phyloP scores from a whole-genome alignment of 352 stramenopile species.

The Globisporangium iwayamae region DNA sequence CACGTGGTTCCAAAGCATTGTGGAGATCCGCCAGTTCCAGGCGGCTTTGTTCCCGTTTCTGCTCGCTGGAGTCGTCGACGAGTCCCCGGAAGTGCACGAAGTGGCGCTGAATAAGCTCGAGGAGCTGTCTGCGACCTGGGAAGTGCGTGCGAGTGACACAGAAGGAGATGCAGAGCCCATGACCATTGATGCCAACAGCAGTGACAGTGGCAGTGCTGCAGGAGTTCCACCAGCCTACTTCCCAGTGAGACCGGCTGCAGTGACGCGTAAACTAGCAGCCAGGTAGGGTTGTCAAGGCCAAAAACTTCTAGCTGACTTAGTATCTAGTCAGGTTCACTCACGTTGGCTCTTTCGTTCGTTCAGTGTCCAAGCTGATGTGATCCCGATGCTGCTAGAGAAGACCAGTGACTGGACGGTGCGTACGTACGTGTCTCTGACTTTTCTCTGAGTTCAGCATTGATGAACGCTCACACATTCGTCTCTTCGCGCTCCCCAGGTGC shows the following conservation, averaged over 20 bases:
- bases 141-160: slow-evolving; percentile 20
- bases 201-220: slow-evolving; percentile 1
- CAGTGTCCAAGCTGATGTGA: slow-evolving; percentile 43
- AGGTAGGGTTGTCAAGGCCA: slow-evolving; percentile 14
- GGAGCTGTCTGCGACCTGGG: slow-evolving; percentile 47
- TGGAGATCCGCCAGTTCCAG: slow-evolving; percentile 61
- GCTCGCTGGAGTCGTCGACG: slow-evolving; percentile 61
- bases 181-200: slow-evolving; percentile 20
- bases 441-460: not conserved
- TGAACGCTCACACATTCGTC: not conserved
- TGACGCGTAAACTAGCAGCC: slow-evolving; percentile 41
- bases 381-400: slow-evolving; percentile 63
- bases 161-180: slow-evolving; percentile 32
- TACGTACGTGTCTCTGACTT: not conserved
- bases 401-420: slow-evolving; percentile 71
- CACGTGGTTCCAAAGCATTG: slow-evolving; percentile 56
- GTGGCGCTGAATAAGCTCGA: slow-evolving; percentile 38
- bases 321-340: not conserved
- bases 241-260: slow-evolving; percentile 35
- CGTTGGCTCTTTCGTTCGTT: not conserved
- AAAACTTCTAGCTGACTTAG: not conserved
- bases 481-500: slow-evolving; percentile 25
- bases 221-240: slow-evolving; percentile 44
- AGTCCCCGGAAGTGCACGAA: slow-evolving; percentile 58
- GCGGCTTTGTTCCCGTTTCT: slow-evolving; percentile 61